A percentile compares a stretch with the other conserved stretches of the same genome.
phyloP scores from a whole-genome alignment of 1,284 basidiomycete species.

The Malassezia psittaci region DNA sequence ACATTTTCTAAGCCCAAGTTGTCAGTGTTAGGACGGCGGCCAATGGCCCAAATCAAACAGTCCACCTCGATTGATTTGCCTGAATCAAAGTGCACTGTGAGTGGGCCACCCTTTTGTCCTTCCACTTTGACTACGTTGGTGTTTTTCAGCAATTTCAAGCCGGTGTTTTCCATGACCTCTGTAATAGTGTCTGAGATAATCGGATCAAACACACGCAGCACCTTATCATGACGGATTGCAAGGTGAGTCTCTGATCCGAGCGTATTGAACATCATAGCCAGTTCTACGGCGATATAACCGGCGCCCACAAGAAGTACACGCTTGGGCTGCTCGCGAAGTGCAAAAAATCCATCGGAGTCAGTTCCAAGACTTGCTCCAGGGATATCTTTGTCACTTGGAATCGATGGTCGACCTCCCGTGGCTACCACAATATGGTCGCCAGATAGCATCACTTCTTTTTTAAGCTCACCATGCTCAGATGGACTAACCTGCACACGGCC shows the following conservation, averaged over 20 bases:
- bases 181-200: conserved; percentile 73
- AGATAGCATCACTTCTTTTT: conserved; percentile 50
- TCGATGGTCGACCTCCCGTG: conserved; percentile 72
- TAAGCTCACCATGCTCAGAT: conserved; percentile 48
- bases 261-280: conserved; percentile 45
- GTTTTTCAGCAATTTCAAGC: conserved; percentile 72
- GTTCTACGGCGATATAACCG: conserved; percentile 91
- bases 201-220: conserved; percentile 86
- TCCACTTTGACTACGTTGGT: conserved; percentile 68
- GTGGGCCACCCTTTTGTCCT: conserved; percentile 47
- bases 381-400: conserved; percentile 69
- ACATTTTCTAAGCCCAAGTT: conserved; percentile 66
- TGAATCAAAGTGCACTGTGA: conserved; percentile 47
- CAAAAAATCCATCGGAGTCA: conserved; percentile 92
- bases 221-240: conserved; percentile 76
- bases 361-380: conserved; percentile 84
- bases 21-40: conserved; percentile 70
- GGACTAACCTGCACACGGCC: conserved; percentile 41
- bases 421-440: conserved; percentile 54
- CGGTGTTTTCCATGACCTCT: conserved; percentile 89
- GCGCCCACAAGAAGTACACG: conserved; percentile 88
- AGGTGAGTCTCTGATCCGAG: conserved; percentile 68
- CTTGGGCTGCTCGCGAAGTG: conserved; percentile 76
- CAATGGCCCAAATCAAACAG: conserved; percentile 84
- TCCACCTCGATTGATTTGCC: conserved; percentile 77